Conservation (phyloP, 1,284 basidiomycete genomes). For the Ustilago vetiveriae region DNA sequence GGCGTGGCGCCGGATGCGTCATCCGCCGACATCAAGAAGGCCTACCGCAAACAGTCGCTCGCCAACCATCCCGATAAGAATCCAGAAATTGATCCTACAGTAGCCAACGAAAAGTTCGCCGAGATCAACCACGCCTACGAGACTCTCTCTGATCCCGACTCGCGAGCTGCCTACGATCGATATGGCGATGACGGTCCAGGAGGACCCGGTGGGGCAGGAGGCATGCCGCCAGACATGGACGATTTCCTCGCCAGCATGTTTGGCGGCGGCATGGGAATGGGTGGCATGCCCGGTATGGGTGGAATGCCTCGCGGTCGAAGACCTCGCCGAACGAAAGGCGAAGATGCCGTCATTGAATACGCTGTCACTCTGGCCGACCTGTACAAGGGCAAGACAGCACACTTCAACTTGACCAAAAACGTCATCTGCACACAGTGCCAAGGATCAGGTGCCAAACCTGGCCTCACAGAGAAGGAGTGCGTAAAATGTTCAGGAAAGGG, state of each 20-base stretch:
- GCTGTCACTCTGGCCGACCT: constrained; percentile 89
- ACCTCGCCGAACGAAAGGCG: constrained; percentile 57
- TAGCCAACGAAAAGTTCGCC: constrained; percentile 60
- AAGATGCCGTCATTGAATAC: constrained; percentile 74
- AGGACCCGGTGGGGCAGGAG: constrained; percentile 35
- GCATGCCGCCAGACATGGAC: constrained; percentile 53
- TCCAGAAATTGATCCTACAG: constrained; percentile 55
- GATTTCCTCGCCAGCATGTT: constrained; percentile 62
- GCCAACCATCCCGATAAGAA: constrained; percentile 65
- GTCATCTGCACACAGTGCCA: constrained; percentile 81
- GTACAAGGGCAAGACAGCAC: constrained; percentile 88
- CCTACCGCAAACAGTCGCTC: constrained; percentile 70
- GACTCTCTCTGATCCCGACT: constrained; percentile 58
- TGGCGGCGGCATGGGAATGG: constrained; percentile 59
- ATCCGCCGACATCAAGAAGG: constrained; percentile 82
- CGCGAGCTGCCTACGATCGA: constrained; percentile 58
- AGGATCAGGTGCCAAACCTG: constrained; percentile 85
- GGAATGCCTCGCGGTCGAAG: constrained; percentile 68
- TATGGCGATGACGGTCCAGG: constrained; percentile 57
- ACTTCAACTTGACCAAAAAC: constrained; percentile 88
- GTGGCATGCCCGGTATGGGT: constrained; percentile 49
- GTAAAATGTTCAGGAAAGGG: constrained; percentile 85
- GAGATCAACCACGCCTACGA: constrained; percentile 64
- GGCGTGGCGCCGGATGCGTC: constrained; percentile 76
- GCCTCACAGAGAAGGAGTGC: constrained; percentile 82